Evolutionary conservation across 805 yeast species (phyloP), one percentile per base, ranked within the genome.

Genomic region (Yamadazyma endophytica): DNA sequence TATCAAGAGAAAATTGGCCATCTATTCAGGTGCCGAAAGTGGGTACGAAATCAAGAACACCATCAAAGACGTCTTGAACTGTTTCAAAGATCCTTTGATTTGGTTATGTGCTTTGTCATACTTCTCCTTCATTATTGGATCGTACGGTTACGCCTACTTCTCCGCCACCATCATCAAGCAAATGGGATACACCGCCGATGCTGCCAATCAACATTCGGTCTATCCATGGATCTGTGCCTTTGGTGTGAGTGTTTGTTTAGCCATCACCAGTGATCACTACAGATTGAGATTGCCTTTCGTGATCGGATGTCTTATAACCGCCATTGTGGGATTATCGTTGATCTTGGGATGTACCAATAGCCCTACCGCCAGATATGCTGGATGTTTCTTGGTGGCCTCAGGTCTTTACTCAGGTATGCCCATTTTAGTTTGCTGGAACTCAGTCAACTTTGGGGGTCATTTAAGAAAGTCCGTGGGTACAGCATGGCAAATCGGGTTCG

Each of bases 221-320:
- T 88, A 86, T 43, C 94, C 95, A 13, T 87, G 94, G 89, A 65
- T 84, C 24, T 61, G 70, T 17, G 84, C 95, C 0, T 82, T 86
- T 49, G 87, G 81, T 5, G 61, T 73, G 20, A 73, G 80, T 26
- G 77, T 80, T 58, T 46, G 74, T 4, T 40, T 71, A n/a, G 90
- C 95, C 0, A 60, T 66, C 36, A 40, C 68, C 35, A 80, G 92
- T 1, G 95, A 86, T 52, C 55, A 49, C 28, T 32, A 60, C 14
- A 62, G 70, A 38, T 48, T 51, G 28, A 67, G 87, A 58, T 51
- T 70, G 14, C 66, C 68, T 29, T 64, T 59, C 30, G 58, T 73
- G 15, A 41, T 72, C 13, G 44, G 39, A 18, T 36, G 50, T 21
- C 42, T 46, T 7, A 13, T 47, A 3, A 3, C 50, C 14, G 73